Conservation (phyloP, 108 stramenopile species). For the Cyclotella sp. region DNA sequence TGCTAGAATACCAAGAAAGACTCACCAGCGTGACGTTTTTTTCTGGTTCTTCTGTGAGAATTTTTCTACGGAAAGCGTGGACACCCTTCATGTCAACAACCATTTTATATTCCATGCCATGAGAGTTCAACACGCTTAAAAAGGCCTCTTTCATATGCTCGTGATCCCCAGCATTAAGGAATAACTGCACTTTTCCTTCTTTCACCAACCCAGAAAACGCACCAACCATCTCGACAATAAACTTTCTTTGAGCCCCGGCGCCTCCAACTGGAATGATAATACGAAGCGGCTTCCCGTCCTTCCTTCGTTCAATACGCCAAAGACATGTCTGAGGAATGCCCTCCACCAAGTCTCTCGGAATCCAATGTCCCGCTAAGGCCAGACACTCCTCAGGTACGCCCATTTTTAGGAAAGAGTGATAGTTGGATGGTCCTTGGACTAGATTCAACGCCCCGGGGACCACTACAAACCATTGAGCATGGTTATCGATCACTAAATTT, state of each 20-base stretch:
- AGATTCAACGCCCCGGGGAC: slow-evolving; percentile 89
- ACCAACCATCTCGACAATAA: slow-evolving; percentile 77
- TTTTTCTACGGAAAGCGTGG: slow-evolving; percentile 60
- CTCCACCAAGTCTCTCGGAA: slow-evolving; percentile 80
- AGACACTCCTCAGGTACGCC: slow-evolving; percentile 70
- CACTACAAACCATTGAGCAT: slow-evolving; percentile 90
- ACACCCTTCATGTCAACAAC: slow-evolving; percentile 71
- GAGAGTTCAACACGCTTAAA: slow-evolving; percentile 66
- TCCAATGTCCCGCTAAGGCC: slow-evolving; percentile 86
- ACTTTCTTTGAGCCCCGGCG: slow-evolving; percentile 90
- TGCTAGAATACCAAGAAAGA: not conserved
- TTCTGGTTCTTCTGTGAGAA: slow-evolving; percentile 66
- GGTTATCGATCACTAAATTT: slow-evolving; percentile 93
- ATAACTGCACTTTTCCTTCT: slow-evolving; percentile 78
- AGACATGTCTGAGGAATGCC: slow-evolving; percentile 73
- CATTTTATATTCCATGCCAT: slow-evolving; percentile 68
- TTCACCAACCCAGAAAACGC: slow-evolving; percentile 62
- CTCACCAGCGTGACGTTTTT: slow-evolving; percentile 67
- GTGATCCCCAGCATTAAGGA: slow-evolving; percentile 94
- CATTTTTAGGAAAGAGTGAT: slow-evolving; percentile 83
- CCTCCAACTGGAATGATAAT: slow-evolving; percentile 92
- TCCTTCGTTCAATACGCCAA: slow-evolving; percentile 66
- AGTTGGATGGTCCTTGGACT: slow-evolving; percentile 91
- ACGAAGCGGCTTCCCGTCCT: slow-evolving; percentile 70
- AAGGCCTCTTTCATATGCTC: slow-evolving; percentile 86